Evolutionary conservation across 257 asterid genomes (phyloP).

Genomic region (Gentiana macrophylla): DNA sequence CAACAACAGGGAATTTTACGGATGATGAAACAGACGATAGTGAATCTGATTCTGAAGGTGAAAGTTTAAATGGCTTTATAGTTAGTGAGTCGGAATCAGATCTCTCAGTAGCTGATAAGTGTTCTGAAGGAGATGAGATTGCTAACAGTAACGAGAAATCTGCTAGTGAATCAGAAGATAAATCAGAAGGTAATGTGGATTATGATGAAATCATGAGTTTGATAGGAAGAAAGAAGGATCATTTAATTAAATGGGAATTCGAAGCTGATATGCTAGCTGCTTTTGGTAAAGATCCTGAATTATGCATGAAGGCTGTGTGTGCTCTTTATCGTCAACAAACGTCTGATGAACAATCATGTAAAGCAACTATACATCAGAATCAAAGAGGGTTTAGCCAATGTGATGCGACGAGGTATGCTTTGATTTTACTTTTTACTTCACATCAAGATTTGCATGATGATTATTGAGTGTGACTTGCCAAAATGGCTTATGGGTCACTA

Average conservation of each 20-base stretch:
- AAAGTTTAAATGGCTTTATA: constrained; percentile 44
- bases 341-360: constrained; percentile 29
- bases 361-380: constrained; percentile 32
- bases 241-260: constrained; percentile 37
- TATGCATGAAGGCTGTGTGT: constrained; percentile 70
- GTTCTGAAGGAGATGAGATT: constrained; percentile 14
- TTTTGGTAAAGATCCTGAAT: constrained; percentile 37
- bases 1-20: constrained; percentile 1
- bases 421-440: neutral
- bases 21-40: constrained; percentile 27
- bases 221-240: constrained; percentile 41
- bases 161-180: constrained; percentile 19
- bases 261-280: constrained; percentile 69
- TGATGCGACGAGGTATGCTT: constrained; percentile 36
- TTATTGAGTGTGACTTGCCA: no score
- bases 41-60: constrained; percentile 35
- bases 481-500: no score
- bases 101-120: constrained; percentile 16
- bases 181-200: constrained; percentile 20
- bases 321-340: constrained; percentile 61
- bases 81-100: constrained; percentile 24
- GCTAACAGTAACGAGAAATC: constrained; percentile 11
- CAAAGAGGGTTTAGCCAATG: constrained; percentile 50
- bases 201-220: constrained; percentile 37
- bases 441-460: no score